These are phyloP conservation scores for Penicillium flavigenum DNA, from an alignment of 495 filamentous ascomycete species.

Conservation along the genomic window DNA sequence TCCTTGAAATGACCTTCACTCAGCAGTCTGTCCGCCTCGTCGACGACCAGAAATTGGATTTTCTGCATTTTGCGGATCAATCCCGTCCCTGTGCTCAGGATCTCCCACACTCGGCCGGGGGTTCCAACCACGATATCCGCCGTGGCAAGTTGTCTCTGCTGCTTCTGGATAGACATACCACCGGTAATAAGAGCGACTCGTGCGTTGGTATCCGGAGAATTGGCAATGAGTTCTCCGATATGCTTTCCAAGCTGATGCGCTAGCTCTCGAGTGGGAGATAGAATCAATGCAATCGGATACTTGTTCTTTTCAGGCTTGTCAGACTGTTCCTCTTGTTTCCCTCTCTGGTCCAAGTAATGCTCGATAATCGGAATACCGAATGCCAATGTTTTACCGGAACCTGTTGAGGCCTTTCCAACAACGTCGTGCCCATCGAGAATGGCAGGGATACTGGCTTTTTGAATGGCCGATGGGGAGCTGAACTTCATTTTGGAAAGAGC, in stretches of 20 bases:
- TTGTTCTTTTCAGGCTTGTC: slow-evolving; percentile 28
- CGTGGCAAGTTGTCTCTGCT: slow-evolving; percentile 69
- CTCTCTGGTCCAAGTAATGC: slow-evolving; percentile 41
- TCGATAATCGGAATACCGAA: slow-evolving; percentile 65
- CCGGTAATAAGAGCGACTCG: slow-evolving; percentile 83
- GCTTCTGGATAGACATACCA: slow-evolving; percentile 88
- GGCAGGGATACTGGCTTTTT: slow-evolving; percentile 71
- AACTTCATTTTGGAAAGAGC: slow-evolving; percentile 80
- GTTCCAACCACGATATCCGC: slow-evolving; percentile 92
- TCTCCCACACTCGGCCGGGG: slow-evolving; percentile 91
- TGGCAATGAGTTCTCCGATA: slow-evolving; percentile 65
- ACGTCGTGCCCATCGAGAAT: slow-evolving; percentile 85
- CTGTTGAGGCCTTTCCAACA: slow-evolving; percentile 92
- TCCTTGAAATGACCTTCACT: slow-evolving; percentile 96
- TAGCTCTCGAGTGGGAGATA: slow-evolving; percentile 89
- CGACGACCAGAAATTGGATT: slow-evolving; percentile 82
- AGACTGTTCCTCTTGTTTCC: slow-evolving; percentile 20
- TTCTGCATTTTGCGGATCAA: slow-evolving; percentile 61
- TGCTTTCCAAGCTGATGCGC: slow-evolving; percentile 87
- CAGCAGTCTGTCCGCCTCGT: slow-evolving; percentile 90
- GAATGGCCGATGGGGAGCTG: slow-evolving; percentile 74
- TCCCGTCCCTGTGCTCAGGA: slow-evolving; percentile 67
- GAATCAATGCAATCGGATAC: slow-evolving; percentile 74
- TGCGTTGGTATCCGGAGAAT: slow-evolving; percentile 56
- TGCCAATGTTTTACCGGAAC: slow-evolving; percentile 96